Evolutionary conservation across 495 filamentous ascomycete genomes (phyloP), one percentile per base, ranked within the genome.

Genomic region (Friedmanniomyces simplex): DNA sequence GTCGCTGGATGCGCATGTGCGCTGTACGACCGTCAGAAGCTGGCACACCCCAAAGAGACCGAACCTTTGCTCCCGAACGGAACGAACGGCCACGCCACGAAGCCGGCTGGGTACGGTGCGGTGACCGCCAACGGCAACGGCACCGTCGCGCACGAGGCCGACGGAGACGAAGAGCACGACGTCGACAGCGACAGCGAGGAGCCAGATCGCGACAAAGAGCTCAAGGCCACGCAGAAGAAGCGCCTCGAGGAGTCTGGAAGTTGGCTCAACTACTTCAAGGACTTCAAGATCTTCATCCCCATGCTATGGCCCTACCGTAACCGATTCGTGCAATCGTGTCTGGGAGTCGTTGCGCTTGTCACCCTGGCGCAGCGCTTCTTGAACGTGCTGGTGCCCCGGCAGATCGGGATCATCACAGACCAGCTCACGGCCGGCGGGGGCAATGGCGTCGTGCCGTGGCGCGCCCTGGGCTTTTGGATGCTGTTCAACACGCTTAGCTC

Each of bases 381-480:
- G 26, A 72, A 68, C 52, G 54, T 73, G 1, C 59, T 73, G 11
- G 52, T 60, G 1, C 69, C 69, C 6, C 55, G 64, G 10, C 66
- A 71, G 48, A 50, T 71, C 14, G 69, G 66, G n/a, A 67, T 71
- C 51, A 65, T 73, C 51, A 71, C 66, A n/a, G 51, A 70, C 22
- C 60, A 61, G 48, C 59, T 68, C 8, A 54, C 57, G 20, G 39
- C 50, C 10, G 30, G 36, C n/a, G 18, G 46, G n/a, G 62, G 57
- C 16, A 58, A 41, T 11, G 64, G 62, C 28, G 16, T 59, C 11
- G 58, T 71, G 36, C 68, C 69, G 0, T 71, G 63, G 62, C 55
- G 55, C 25, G 67, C 67, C 16, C 55, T 73, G 12, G 58, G 39
- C 4, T 22, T 73, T n/a, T 73, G 67, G 69, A 55, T 63, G n/a